Percentiles rank a stretch among this genome's conserved stretches.
phyloP scores from a whole-genome alignment of 1,284 basidiomycete species.

The Pterulicium gracile region DNA sequence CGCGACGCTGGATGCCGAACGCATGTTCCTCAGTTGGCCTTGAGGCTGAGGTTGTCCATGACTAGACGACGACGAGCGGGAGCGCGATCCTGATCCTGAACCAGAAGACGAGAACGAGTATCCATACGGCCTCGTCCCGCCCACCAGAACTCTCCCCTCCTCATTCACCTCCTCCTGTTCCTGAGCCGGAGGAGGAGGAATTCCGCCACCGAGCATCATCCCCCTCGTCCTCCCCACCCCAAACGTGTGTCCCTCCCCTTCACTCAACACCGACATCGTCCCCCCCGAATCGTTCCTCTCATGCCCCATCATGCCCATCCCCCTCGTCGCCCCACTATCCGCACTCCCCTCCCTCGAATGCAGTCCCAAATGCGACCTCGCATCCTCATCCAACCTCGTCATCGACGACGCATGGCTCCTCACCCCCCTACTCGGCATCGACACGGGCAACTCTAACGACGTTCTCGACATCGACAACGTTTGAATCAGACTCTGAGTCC shows the following conservation, averaged over 20 bases:
- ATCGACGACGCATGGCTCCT: conserved; percentile 24
- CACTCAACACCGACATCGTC: too few species aligned
- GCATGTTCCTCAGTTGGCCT: background rate
- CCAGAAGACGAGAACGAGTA: background rate
- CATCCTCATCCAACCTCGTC: conserved; percentile 47
- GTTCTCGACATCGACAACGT: background rate
- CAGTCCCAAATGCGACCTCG: conserved; percentile 25
- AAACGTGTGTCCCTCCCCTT: background rate
- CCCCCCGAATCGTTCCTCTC: conserved; percentile 8
- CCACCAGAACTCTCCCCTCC: background rate
- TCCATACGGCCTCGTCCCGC: background rate
- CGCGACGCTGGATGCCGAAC: background rate
- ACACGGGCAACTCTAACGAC: background rate
- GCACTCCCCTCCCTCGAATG: conserved; percentile 43
- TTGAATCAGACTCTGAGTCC: background rate
- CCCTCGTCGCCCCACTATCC: conserved; percentile 28
- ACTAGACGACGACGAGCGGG: background rate
- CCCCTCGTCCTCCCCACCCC: background rate
- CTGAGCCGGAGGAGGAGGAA: too few species aligned
- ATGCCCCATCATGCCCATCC: background rate
- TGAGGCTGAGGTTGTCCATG: background rate
- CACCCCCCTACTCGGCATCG: background rate
- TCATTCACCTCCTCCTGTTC: background rate
- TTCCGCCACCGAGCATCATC: too few species aligned
- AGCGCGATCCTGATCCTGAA: too few species aligned